Evolutionary conservation across 768 basidiomycete species (phyloP).

Genomic region (Suillus placidus): DNA sequence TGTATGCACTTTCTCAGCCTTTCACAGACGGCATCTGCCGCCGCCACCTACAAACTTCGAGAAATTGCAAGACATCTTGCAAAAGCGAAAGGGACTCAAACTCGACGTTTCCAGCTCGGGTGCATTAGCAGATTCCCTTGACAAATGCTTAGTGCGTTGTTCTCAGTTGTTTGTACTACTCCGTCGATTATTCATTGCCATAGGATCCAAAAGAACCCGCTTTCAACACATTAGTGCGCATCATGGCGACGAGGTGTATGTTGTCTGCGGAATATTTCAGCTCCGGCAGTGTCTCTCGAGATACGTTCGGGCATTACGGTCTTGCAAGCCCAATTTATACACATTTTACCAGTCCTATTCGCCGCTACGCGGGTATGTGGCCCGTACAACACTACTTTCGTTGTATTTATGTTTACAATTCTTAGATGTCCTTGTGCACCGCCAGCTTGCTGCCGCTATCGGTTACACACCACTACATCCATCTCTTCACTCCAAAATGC

Average conservation of each 20-base stretch:
- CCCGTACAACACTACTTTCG: neutral
- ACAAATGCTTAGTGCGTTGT: slow-evolving; percentile 75
- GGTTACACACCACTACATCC: slow-evolving; percentile 81
- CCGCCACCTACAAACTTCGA: slow-evolving; percentile 95
- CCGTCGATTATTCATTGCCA: slow-evolving; percentile 6
- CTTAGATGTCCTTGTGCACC: slow-evolving; percentile 88
- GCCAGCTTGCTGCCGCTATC: slow-evolving; percentile 91
- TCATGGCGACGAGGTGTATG: slow-evolving; percentile 99
- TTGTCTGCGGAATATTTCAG: slow-evolving; percentile 98
- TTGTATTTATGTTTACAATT: neutral
- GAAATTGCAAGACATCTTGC: slow-evolving; percentile 88
- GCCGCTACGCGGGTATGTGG: slow-evolving; percentile 84
- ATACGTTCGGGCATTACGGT: slow-evolving; percentile 96
- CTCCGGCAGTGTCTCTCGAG: slow-evolving; percentile 88
- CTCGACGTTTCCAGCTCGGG: slow-evolving; percentile 92
- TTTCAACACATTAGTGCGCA: slow-evolving; percentile 97
- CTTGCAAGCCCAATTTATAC: slow-evolving; percentile 98
- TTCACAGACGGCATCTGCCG: slow-evolving; percentile 78
- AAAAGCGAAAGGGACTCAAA: slow-evolving; percentile 79
- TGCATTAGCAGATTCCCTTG: slow-evolving; percentile 84
- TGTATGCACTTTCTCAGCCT: neutral
- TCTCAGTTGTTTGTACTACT: slow-evolving; percentile 6
- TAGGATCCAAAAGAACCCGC: slow-evolving; percentile 84
- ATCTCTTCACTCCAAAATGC: slow-evolving; percentile 82
- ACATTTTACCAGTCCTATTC: slow-evolving; percentile 97